Percentiles rank a stretch among this genome's conserved stretches.
These are phyloP conservation scores for Septoria petroselini DNA, from an alignment of 2,329 filamentous ascomycete genomes.

Conservation along the genomic window DNA sequence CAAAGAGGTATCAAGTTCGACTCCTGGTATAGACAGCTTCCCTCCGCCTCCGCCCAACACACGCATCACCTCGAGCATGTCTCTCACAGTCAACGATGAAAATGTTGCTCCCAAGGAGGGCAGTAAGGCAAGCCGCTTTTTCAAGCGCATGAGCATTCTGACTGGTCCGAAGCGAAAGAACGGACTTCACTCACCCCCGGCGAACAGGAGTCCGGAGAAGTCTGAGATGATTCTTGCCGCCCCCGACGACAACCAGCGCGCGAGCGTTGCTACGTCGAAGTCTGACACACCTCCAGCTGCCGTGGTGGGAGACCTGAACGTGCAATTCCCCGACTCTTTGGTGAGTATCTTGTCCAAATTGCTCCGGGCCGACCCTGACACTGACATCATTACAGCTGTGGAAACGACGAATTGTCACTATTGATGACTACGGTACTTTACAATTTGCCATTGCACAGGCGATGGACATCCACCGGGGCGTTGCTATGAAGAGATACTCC, in stretches of 20 bases:
- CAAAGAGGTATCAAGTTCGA: constrained; percentile 12
- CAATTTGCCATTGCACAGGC: constrained; percentile 70
- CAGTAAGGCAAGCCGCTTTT: constrained; percentile 59
- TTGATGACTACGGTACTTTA: constrained; percentile 80
- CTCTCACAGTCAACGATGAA: constrained; percentile 40
- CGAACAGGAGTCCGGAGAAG: constrained; percentile 18
- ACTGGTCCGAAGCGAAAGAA: constrained; percentile 48
- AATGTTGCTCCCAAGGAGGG: constrained; percentile 45
- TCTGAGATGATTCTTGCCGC: constrained; percentile 6
- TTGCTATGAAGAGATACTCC: constrained; percentile 62
- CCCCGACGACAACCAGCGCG: constrained; percentile 2
- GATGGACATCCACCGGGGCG: constrained; percentile 36
- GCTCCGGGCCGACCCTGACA: background rate
- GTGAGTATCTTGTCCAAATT: constrained; percentile 37
- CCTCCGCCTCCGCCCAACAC: constrained; percentile 26
- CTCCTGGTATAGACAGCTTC: constrained; percentile 20
- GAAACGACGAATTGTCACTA: constrained; percentile 86
- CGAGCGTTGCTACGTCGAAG: constrained; percentile 26
- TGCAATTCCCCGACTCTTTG: constrained; percentile 93
- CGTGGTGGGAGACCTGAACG: constrained; percentile 84
- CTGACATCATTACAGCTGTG: constrained; percentile 57
- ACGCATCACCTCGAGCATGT: constrained; percentile 24
- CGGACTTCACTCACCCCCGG: constrained; percentile 34
- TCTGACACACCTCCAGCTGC: constrained; percentile 54
- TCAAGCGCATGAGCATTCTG: constrained; percentile 58